These are phyloP conservation scores for Globisporangium middletonii DNA, from an alignment of 352 stramenopile species.

Conservation along the genomic window DNA sequence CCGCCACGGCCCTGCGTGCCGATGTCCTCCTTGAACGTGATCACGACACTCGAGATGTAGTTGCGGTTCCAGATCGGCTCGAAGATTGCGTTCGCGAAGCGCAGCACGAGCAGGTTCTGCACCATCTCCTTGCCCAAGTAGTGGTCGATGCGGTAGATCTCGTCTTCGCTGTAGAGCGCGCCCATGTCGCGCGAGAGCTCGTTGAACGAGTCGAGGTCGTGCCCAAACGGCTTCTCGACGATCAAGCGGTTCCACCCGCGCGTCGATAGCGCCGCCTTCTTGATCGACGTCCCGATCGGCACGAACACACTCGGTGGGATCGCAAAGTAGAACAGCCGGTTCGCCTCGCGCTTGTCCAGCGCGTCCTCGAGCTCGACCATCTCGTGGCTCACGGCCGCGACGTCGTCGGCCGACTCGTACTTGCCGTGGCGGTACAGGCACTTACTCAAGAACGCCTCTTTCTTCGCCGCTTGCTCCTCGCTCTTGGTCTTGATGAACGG, in stretches of 20 bases:
- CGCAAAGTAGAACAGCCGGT: slow-evolving; percentile 96
- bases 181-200: slow-evolving; percentile 87
- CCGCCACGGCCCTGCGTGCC: slow-evolving; percentile 93
- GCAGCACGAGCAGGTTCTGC: slow-evolving; percentile 95
- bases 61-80: slow-evolving; percentile 96
- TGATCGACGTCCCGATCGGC: slow-evolving; percentile 90
- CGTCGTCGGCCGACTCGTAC: slow-evolving; percentile 83
- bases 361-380: slow-evolving; percentile 59
- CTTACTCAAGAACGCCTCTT: slow-evolving; percentile 68
- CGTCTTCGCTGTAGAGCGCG: slow-evolving; percentile 74
- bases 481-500: slow-evolving; percentile 63
- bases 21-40: slow-evolving; percentile 98
- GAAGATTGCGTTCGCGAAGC: slow-evolving; percentile 97
- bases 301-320: slow-evolving; percentile 96
- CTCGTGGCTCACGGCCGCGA: slow-evolving; percentile 63
- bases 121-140: slow-evolving; percentile 98
- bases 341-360: slow-evolving; percentile 44
- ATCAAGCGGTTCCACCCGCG: slow-evolving; percentile 95
- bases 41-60: slow-evolving; percentile 93
- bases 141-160: slow-evolving; percentile 98
- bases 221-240: slow-evolving; percentile 98
- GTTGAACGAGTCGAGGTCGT: slow-evolving; percentile 91
- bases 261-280: slow-evolving; percentile 81
- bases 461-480: slow-evolving; percentile 31
- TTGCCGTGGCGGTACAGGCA: slow-evolving; percentile 74